Percentiles rank a stretch among this genome's conserved stretches.
phyloP scores from a whole-genome alignment of 345 rosid genomes.

The Eucalyptus guilfoylei region DNA sequence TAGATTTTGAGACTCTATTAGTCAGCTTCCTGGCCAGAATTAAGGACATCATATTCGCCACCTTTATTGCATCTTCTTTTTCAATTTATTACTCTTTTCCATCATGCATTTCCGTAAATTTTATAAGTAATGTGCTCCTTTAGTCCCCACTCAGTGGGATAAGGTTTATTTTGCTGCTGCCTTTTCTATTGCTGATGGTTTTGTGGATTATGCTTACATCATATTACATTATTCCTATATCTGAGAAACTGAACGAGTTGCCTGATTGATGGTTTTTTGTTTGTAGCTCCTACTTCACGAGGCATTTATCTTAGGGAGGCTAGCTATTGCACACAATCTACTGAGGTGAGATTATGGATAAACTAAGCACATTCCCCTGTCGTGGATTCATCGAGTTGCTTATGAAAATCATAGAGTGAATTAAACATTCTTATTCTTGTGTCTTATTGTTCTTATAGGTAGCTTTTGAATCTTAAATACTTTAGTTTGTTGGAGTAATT shows the following conservation, averaged over 20 bases:
- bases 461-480: not conserved
- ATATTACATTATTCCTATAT: not conserved
- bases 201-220: not conserved
- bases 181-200: not conserved
- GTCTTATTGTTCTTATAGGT: not conserved
- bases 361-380: not conserved
- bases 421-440: not conserved
- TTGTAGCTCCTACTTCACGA: slow-evolving; percentile 70
- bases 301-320: slow-evolving; percentile 91
- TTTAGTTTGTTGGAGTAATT: not conserved
- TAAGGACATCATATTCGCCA: not conserved
- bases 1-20: not conserved
- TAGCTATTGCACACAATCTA: slow-evolving; percentile 45
- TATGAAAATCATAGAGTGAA: not conserved
- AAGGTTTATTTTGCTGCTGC: not conserved
- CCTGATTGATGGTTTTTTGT: not conserved
- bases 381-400: not conserved
- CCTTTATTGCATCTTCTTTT: not conserved
- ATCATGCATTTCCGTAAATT: not conserved
- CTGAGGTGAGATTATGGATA: slow-evolving; percentile 41
- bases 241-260: not conserved
- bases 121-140: not conserved
- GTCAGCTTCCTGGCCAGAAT: not conserved
- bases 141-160: not conserved
- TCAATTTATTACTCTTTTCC: not conserved